phyloP scores from a whole-genome alignment of 768 basidiomycete species.

The Suillus americanus region DNA sequence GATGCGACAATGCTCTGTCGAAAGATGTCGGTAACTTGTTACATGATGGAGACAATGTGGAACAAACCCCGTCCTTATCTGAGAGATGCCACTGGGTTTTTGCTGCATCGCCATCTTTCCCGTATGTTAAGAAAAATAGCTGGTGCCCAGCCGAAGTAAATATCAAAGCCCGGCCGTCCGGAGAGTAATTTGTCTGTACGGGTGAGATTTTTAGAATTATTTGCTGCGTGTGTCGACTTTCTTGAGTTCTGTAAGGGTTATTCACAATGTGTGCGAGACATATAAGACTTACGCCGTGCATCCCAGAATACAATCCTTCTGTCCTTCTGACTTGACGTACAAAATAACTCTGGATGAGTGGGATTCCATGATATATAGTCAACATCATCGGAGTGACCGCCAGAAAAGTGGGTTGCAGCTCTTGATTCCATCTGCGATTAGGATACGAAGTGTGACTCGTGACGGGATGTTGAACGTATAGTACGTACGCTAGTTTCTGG shows the following conservation, averaged over 20 bases:
- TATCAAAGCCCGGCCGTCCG: slow-evolving; percentile 66
- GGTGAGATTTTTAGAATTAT: slow-evolving; percentile 59
- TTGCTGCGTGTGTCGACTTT: slow-evolving; percentile 69
- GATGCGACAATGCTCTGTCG: slow-evolving; percentile 51
- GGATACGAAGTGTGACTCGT: not conserved
- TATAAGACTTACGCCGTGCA: slow-evolving; percentile 60
- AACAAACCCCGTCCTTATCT: slow-evolving; percentile 30
- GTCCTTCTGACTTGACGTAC: slow-evolving; percentile 76
- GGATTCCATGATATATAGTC: slow-evolving; percentile 86
- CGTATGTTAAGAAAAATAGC: slow-evolving; percentile 59
- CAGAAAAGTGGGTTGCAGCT: slow-evolving; percentile 61
- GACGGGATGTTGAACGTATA: not conserved
- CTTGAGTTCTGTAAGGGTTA: slow-evolving; percentile 35
- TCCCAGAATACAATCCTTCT: slow-evolving; percentile 81
- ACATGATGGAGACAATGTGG: not conserved
- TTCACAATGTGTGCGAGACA: not conserved
- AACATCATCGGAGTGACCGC: slow-evolving; percentile 77
- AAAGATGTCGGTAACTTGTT: not conserved
- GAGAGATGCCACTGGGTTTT: slow-evolving; percentile 51
- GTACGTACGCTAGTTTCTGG: slow-evolving; percentile 75
- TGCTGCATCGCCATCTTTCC: slow-evolving; percentile 50
- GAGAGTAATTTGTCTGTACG: slow-evolving; percentile 66
- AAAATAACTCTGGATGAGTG: slow-evolving; percentile 80
- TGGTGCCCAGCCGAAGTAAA: slow-evolving; percentile 62
- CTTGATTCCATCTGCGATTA: slow-evolving; percentile 65